Evolutionary conservation across 805 yeast species (phyloP), one percentile per base, ranked within the genome.

Genomic region (Nakazawaea molendinolei): DNA sequence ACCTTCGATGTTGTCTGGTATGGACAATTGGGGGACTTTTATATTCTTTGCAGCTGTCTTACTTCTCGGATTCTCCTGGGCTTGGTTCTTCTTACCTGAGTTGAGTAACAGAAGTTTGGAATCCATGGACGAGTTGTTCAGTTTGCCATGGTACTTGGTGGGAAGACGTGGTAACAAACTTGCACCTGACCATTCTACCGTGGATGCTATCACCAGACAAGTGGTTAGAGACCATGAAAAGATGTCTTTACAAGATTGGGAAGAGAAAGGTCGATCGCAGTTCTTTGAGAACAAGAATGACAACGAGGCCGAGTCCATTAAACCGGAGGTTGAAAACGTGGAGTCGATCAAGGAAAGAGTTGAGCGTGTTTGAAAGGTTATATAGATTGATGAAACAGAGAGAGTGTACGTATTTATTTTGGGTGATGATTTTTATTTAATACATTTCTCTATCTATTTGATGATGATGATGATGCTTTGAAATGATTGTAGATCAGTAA

Each of bases 71-170:
- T 47, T 71, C n/a, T 44, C 56, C 25, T 69, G 69, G 65, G 53
- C 63, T 10, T 73, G 68, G 67, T 65, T 67, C 58, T 67, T 65
- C 47, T 44, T 71, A 27, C 76, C 76, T 3, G 76, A 72, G 51
- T 58, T 70, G 19, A 43, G 67, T 8, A 74, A 74, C n/a, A 56
- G 72, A 42, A 58, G 69, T 21, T 62, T 72, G 54, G 77, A 71
- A 49, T 53, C 63, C 39, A 67, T 72, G 71, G 75, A 70, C 43
- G 71, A 65, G 36, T 49, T 71, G 29, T 71, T 71, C 58, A 58
- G 52, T 48, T 59, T 70, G 46, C 79, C 79, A 36, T 74, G 79
- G 79, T 71, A 71, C 50, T 45, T 70, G 35, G 60, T 74, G 44
- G 80, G 80, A 31, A 62, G 79, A 55, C 64, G 55, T 39, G 79